Percentiles rank a stretch among this genome's conserved stretches.
Conservation (phyloP, 148 eudicot genomes). For the Diospyros lotus region DNA sequence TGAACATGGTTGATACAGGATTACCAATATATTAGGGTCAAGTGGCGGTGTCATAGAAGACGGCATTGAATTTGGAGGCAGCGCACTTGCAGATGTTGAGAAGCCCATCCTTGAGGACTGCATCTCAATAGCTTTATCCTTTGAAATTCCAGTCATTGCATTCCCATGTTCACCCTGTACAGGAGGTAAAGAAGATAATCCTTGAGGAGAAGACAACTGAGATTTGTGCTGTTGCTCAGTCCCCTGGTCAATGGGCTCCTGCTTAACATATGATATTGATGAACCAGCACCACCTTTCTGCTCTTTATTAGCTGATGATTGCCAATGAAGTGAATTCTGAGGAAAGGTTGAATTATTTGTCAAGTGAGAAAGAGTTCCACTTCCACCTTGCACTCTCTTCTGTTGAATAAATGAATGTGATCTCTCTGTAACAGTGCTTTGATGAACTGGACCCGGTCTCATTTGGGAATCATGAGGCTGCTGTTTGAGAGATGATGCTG, state of each 20-base stretch:
- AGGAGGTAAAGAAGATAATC: conserved; percentile 33
- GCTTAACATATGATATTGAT: conserved; percentile 51
- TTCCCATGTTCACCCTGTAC: conserved; percentile 45
- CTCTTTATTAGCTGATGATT: conserved; percentile 39
- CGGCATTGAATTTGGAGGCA: conserved; percentile 27
- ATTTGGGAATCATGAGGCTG: conserved; percentile 47
- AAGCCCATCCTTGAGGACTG: conserved; percentile 46
- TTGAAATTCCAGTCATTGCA: conserved; percentile 33
- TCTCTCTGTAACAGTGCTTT: conserved; percentile 45
- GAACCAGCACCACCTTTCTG: conserved; percentile 39
- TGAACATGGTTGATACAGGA: background rate
- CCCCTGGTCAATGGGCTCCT: conserved; percentile 56
- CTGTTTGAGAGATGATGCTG: conserved; percentile 44
- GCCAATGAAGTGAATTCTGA: conserved; percentile 53
- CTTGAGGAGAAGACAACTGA: conserved; percentile 34
- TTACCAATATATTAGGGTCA: conserved; percentile 48
- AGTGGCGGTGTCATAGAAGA: conserved; percentile 28
- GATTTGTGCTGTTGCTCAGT: conserved; percentile 52
- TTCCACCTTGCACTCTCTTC: conserved; percentile 41
- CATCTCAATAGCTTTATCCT: conserved; percentile 49
- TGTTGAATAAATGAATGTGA: conserved; percentile 36
- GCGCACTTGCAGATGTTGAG: conserved; percentile 29
- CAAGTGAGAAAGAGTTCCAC: conserved; percentile 31
- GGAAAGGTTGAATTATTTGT: conserved; percentile 26
- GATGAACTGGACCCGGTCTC: conserved; percentile 57